Evolutionary conservation across 345 rosid species (phyloP).

Genomic region (Brassica nigra): DNA sequence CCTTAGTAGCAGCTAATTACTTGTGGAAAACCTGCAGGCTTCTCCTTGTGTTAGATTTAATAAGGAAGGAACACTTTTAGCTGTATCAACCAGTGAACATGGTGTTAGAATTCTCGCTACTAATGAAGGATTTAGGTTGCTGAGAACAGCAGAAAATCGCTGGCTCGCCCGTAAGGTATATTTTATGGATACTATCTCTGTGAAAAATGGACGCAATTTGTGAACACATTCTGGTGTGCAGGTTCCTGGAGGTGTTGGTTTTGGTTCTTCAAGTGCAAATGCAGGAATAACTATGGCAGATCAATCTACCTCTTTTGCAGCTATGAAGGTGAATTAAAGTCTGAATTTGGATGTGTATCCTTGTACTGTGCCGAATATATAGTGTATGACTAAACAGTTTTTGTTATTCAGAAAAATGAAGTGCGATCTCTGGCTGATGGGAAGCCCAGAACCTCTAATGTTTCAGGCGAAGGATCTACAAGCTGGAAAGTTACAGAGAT

Average conservation of each 20-base stretch:
- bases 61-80: constrained; percentile 77
- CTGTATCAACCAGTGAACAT: constrained; percentile 80
- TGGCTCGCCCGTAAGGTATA: constrained; percentile 68
- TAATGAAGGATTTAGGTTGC: constrained; percentile 68
- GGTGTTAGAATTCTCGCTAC: constrained; percentile 75
- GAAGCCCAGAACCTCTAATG: constrained; percentile 67
- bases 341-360: constrained; percentile 3
- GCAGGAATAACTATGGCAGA: constrained; percentile 57
- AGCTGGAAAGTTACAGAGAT: constrained; percentile 78
- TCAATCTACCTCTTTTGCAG: constrained; percentile 54
- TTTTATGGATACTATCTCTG: neutral
- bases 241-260: constrained; percentile 53
- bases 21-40: constrained; percentile 54
- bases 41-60: constrained; percentile 78
- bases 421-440: constrained; percentile 54
- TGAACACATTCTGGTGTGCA: constrained; percentile 34
- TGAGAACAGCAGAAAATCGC: constrained; percentile 67
- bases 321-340: constrained; percentile 57
- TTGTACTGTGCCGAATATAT: constrained; percentile 5
- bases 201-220: neutral
- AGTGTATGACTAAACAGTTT: constrained; percentile 10
- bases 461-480: constrained; percentile 56
- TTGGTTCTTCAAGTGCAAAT: constrained; percentile 54
- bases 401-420: constrained; percentile 51
- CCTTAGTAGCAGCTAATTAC: constrained; percentile 14